Base-by-base conservation (phyloP, 2,329 filamentous ascomycete genomes). In the Penicillium rolfsii region DNA sequence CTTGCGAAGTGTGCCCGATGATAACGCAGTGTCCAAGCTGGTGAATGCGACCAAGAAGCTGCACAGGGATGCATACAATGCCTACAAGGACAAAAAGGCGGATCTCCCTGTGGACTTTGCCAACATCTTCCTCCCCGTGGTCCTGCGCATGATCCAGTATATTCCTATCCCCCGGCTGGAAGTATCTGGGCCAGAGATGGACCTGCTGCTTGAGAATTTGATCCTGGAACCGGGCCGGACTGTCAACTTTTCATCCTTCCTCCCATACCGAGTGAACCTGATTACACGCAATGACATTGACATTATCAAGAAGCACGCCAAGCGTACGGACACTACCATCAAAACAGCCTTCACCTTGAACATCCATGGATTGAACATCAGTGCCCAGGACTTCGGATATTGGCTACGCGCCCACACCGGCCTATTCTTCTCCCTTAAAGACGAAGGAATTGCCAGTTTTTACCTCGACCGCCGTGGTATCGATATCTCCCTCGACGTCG, bases 101-200 rank as follows among this genome's bases (percentile, higher is more conserved):
- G 89, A 92, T 30, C 82, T 98, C 1, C 78, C 95, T 4, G 83
- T 87, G 2, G 94, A 98, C 73, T 80, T 87, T 3, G 83, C 92
- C 67, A 89, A 94, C 61, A 87, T 94, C 12, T 93, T 97, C 72
- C 82, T 95, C 5, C 94, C 94, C 0, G 79, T 92, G 12, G 71
- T 93, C 4, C 85, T 97, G 59, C 84, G 91, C 66, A 86, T 87
- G 2, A 83, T 98, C 35, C 93, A 97, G 73, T 93, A 92, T 76
- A 80, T 98, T 4, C 94, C 94, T 0, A 95, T 98, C 55, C 93
- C 93, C 0, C 89, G 94, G 4, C 77, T 97, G n/a, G 94, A 97
- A 75, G 82, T 97, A 5, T 90, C 91, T 0, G 90, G 89, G 3
- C 93, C 93, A 0, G 87, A 91, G 36, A 83, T 96, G 57, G 93